Base-by-base conservation (phyloP, 768 basidiomycete species). In the Phallus indusiatus region DNA sequence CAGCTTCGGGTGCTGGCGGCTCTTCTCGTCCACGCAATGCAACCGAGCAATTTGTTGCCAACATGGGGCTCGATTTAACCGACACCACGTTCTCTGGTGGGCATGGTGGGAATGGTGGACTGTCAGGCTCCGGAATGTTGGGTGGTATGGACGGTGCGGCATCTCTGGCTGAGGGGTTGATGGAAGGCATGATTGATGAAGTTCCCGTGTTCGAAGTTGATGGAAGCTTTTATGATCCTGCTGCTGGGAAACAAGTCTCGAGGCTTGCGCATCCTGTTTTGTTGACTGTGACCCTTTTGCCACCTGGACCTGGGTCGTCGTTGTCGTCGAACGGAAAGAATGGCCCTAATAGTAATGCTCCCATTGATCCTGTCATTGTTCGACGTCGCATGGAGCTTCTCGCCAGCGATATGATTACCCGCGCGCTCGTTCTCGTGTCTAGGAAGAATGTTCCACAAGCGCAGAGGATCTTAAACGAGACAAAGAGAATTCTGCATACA, bases 161-260 rank as follows among this genome's bases (percentile, higher is more conserved):
- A 1, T 85, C 90, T 69, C 85, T 93, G 64, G 80, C 84, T 54
- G 89, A 91, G 60, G 91, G 92, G 35, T 90, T 93, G 88, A 91
- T 93, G 88, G 92, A 94, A 63, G 79, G 87, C 50, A 90, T 97
- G 89, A 94, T 96, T 50, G 96, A 99, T 67, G 96, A 99, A 67
- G 89, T 96, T 10, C 96, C 95, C 1, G 90, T 97, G 10, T 83
- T 95, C 53, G 94, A 98, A 70, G 90, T 97, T 14, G 94, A 97
- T 63, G 94, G 94, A 8, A 85, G 90, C 33, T 98, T 93, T 81
- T 91, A 85, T 69, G 95, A 98, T 70, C 95, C 95, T 1, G 80
- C 84, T 0, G 89, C 87, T 6, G 77, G 78, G 47, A 90, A 93
- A 71, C 83, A 86, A 57, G 84, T 95, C 18, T 86, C 92, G 42